Percentiles rank a stretch among this genome's conserved stretches.
phyloP scores from a whole-genome alignment of 1,139 yeast species.

The Candida tropicalis region DNA sequence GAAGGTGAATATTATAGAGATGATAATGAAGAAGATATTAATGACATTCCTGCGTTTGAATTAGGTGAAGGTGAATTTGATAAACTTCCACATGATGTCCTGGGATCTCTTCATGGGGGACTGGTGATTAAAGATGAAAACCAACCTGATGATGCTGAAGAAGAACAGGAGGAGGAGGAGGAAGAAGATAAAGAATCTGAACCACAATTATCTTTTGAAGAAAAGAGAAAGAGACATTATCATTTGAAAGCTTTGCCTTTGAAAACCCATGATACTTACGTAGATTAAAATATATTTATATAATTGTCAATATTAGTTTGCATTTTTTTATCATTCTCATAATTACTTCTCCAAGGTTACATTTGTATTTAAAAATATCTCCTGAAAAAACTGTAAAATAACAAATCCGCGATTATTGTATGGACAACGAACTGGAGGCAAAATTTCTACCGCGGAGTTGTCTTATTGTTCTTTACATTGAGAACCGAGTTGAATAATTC shows the following conservation, averaged over 20 bases:
- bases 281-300: conserved; percentile 1
- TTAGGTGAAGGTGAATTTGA: conserved; percentile 50
- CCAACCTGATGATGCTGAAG: conserved; percentile 22
- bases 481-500: too few species aligned
- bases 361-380: too few species aligned
- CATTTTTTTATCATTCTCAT: background rate
- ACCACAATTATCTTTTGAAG: conserved; percentile 70
- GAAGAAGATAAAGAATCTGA: conserved; percentile 40
- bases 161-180: conserved; percentile 35
- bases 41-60: conserved; percentile 39
- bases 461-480: too few species aligned
- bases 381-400: too few species aligned
- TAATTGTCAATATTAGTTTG: background rate
- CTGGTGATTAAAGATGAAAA: conserved; percentile 28
- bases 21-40: conserved; percentile 60
- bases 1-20: conserved; percentile 78
- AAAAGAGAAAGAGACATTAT: conserved; percentile 75
- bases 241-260: conserved; percentile 66
- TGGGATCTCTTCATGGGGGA: conserved; percentile 40
- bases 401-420: background rate
- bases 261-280: conserved; percentile 16
- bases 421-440: too few species aligned
- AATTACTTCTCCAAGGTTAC: too few species aligned
- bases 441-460: too few species aligned
- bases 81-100: conserved; percentile 16